Evolutionary conservation across 306 rosid species (phyloP), one percentile per base, ranked within the genome.

Genomic region (Inga laurina): DNA sequence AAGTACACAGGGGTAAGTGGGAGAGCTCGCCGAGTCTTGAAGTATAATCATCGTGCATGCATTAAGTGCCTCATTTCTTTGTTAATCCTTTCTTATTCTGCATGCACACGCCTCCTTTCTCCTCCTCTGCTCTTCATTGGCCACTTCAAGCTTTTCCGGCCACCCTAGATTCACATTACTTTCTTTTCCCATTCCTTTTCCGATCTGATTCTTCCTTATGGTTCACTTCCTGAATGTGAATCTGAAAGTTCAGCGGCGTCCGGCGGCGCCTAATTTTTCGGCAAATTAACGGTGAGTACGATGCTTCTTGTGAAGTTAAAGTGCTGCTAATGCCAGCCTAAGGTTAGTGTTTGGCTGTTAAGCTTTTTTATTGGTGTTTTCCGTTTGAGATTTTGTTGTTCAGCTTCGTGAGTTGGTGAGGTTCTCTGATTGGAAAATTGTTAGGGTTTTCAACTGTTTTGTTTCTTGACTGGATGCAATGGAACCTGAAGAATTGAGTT

Each of bases 1-100:
- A 24, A 77, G 21, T 15, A 24, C 44, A 62, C 79, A 21, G 14
- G 7, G 56, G 85, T 61, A 76, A 85, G 87, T 86, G 88, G 90
- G 81, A 80, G 92, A 91, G 95, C 86, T 93, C 89, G 97, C 94
- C 73, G 91, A 91, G 98, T 88, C 98, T 93, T 95, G 92, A 93
- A 95, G 97, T 90, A 88, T 91, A 86, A 95, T 93, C 97, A 90
- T 94, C 98, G 97, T 95, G 98, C 98, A 95, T 95, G 98, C 98
- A 91, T 91, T 95, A 90, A 84, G 87, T 88, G 85, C 88, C 80
- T 79, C 80, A 9, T 77, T 83, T 86, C 83, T 82, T 69, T 65
- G 79, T 84, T 70, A 75, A 82, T 81, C 67, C 78, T 85, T 80
- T 84, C 88, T 90, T 85, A 86, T 82, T 91, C 86, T 90, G 91